A percentile compares a stretch with the other conserved stretches of the same genome.
phyloP scores from a whole-genome alignment of 139 green algal genomes.

The Chlorella sp. region DNA sequence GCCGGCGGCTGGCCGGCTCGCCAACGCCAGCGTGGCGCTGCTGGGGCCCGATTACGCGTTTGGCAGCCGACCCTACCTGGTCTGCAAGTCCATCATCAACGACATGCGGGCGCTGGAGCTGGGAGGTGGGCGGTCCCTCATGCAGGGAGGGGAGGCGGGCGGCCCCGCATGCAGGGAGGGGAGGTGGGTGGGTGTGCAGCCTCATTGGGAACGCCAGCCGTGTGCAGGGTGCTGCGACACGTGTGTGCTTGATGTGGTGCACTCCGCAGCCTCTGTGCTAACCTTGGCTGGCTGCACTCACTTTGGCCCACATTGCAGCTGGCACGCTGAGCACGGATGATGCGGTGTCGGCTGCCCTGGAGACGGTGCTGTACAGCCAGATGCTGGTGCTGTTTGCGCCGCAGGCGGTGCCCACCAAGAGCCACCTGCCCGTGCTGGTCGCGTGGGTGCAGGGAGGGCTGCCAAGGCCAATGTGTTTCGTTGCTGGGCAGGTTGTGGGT shows the following conservation, averaged over 20 bases:
- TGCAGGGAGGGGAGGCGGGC: too few species aligned
- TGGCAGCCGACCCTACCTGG: conserved; percentile 68
- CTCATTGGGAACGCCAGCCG: too few species aligned
- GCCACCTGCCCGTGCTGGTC: conserved; percentile 77
- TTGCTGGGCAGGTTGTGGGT: neutral
- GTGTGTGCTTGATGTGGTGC: neutral
- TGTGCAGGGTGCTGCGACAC: neutral
- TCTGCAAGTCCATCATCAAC: conserved; percentile 64
- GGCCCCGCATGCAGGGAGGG: too few species aligned
- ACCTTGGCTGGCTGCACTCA: neutral
- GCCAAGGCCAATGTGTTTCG: neutral
- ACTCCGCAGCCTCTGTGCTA: neutral
- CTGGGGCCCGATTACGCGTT: conserved; percentile 88
- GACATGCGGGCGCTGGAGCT: conserved; percentile 43
- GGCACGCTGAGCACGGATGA: conserved; percentile 41
- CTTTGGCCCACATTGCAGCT: neutral
- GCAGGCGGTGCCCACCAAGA: conserved; percentile 68
- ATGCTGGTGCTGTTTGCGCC: conserved; percentile 95
- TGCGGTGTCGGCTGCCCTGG: conserved; percentile 58
- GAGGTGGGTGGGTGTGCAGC: neutral
- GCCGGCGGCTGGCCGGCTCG: conserved; percentile 76
- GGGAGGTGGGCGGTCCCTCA: too few species aligned
- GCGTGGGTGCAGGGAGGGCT: conserved; percentile 1
- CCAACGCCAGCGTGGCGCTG: conserved; percentile 89
- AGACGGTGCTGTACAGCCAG: conserved; percentile 92